Evolutionary conservation across 73 alveolate genomes (phyloP).

Genomic region (Blepharisma japonicum): DNA sequence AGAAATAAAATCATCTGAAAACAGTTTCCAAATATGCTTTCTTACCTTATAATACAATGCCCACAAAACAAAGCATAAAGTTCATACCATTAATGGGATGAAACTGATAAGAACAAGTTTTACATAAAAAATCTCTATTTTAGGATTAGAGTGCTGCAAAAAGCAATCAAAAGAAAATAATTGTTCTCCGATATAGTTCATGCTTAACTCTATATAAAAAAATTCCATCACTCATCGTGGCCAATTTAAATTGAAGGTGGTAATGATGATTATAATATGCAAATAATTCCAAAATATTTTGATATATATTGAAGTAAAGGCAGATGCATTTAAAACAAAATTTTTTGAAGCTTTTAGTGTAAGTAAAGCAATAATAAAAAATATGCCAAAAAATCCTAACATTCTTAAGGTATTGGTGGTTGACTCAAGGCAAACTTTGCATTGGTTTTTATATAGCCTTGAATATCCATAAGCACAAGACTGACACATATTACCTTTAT

Average conservation of each 20-base stretch:
- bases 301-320: not conserved
- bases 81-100: not conserved
- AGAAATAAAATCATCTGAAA: conserved; percentile 12
- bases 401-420: not conserved
- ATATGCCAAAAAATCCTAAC: not conserved
- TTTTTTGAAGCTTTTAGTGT: not conserved
- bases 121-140: not conserved
- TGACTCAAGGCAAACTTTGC: not conserved
- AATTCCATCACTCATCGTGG: not conserved
- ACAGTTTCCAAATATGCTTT: not conserved
- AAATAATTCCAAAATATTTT: conserved; percentile 10
- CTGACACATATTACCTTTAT: conserved; percentile 5
- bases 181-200: not conserved
- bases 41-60: not conserved
- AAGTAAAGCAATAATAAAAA: not conserved
- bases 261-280: not conserved
- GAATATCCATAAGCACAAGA: not conserved
- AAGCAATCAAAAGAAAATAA: not conserved
- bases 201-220: not conserved
- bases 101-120: not conserved
- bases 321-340: not conserved
- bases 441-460: not conserved
- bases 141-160: not conserved
- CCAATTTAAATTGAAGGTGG: conserved; percentile 3
- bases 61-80: not conserved